Evolutionary conservation across 2,329 filamentous ascomycete genomes (phyloP).

Genomic region (Emericellopsis atlantica): DNA sequence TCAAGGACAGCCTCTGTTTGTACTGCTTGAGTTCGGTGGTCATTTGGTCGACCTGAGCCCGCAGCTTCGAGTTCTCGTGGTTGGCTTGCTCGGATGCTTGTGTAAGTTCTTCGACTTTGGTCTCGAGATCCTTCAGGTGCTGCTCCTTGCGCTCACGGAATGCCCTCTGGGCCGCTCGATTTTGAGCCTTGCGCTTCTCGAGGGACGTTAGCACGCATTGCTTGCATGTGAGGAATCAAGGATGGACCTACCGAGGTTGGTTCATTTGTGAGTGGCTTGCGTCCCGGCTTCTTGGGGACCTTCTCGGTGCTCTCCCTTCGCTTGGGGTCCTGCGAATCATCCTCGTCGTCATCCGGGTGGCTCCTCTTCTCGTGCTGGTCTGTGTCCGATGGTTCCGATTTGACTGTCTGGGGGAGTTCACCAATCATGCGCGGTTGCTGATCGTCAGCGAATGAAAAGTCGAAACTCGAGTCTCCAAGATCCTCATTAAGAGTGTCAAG

Average conservation of each 20-base stretch:
- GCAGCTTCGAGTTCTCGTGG: conserved; percentile 73
- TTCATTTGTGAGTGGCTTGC: conserved; percentile 91
- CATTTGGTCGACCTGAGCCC: conserved; percentile 79
- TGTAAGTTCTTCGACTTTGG: conserved; percentile 62
- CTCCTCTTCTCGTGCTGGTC: conserved; percentile 56
- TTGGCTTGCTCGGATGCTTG: conserved; percentile 74
- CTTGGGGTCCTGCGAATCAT: conserved; percentile 44
- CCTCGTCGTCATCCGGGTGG: conserved; percentile 59
- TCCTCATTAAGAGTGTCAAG: conserved; percentile 67
- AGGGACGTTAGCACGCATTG: neutral
- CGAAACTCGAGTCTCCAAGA: conserved; percentile 65
- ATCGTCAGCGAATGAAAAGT: conserved; percentile 42
- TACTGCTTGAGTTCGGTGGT: conserved; percentile 80
- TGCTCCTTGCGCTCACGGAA: conserved; percentile 94
- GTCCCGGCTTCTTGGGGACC: conserved; percentile 84
- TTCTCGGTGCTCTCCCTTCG: conserved; percentile 76
- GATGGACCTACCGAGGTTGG: conserved; percentile 72
- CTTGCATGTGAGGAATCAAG: neutral
- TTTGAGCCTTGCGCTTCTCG: conserved; percentile 92
- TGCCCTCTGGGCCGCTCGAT: conserved; percentile 80
- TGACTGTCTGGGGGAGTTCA: conserved; percentile 48
- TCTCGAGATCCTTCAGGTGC: conserved; percentile 76
- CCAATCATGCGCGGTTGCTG: conserved; percentile 61
- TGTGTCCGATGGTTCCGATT: conserved; percentile 45
- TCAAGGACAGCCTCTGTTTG: conserved; percentile 67